Percentiles rank a stretch among this genome's conserved stretches.
These are phyloP conservation scores for Meredithiella fracta DNA, from an alignment of 2,329 filamentous ascomycete genomes.

Conservation along the genomic window DNA sequence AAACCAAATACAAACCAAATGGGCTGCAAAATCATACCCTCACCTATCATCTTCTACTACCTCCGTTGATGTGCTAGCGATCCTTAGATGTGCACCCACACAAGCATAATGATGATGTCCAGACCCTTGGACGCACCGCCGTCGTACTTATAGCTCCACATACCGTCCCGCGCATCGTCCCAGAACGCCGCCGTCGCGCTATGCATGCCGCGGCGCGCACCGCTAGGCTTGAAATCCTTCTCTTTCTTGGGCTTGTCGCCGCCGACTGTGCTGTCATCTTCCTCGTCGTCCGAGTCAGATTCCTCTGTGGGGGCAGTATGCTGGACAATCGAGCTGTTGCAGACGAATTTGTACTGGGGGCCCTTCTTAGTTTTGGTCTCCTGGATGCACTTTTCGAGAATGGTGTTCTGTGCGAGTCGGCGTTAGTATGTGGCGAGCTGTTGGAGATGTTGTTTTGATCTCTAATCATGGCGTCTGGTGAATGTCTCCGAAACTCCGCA, in stretches of 20 bases:
- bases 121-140: conserved; percentile 48
- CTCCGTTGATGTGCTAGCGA: neutral
- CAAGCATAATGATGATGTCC: conserved; percentile 55
- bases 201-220: conserved; percentile 80
- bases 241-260: conserved; percentile 31
- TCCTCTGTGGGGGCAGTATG: conserved; percentile 53
- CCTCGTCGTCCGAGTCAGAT: conserved; percentile 41
- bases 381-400: conserved; percentile 62
- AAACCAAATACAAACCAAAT: neutral
- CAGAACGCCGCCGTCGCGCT: conserved; percentile 72
- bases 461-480: neutral
- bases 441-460: neutral
- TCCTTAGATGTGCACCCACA: conserved; percentile 56
- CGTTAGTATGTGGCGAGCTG: neutral
- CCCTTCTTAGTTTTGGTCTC: conserved; percentile 38
- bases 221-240: conserved; percentile 51
- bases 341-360: conserved; percentile 76
- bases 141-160: conserved; percentile 80
- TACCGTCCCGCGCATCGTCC: conserved; percentile 81
- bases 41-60: neutral
- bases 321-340: conserved; percentile 97
- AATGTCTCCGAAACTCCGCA: too few species aligned
- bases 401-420: conserved; percentile 42
- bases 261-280: conserved; percentile 36
- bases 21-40: neutral